phyloP scores from a whole-genome alignment of 2,329 filamentous ascomycete species.

The Dothistroma pini region DNA sequence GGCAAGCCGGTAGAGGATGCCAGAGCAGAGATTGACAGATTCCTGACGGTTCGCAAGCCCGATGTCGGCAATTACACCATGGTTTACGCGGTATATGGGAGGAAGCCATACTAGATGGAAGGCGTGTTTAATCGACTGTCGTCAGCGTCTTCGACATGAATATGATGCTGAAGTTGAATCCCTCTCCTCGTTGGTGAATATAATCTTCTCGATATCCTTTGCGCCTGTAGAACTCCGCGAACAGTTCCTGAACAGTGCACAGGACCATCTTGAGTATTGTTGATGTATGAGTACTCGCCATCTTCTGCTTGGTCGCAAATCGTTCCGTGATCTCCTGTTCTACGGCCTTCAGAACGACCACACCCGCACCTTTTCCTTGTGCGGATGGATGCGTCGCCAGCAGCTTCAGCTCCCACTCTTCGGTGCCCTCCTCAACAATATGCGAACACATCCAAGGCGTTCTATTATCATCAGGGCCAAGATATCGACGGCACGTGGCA shows the following conservation, averaged over 20 bases:
- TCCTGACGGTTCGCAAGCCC: not conserved
- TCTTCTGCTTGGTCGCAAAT: conserved; percentile 4
- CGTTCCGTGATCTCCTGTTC: conserved; percentile 12
- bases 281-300: not conserved
- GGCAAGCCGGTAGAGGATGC: not conserved
- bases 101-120: not conserved
- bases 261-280: conserved; percentile 13
- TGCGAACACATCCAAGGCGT: conserved; percentile 12
- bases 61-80: not conserved
- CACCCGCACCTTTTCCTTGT: conserved; percentile 16
- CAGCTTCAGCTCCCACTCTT: conserved; percentile 20
- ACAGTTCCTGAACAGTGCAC: conserved; percentile 15
- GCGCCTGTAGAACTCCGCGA: conserved; percentile 12
- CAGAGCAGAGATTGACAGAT: not conserved
- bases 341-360: conserved; percentile 12
- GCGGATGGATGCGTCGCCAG: conserved; percentile 9
- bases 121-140: not conserved
- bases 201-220: conserved; percentile 18
- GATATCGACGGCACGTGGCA: conserved; percentile 14
- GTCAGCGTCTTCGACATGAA: conserved; percentile 12
- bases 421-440: conserved; percentile 8
- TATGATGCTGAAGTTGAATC: conserved; percentile 15
- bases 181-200: conserved; percentile 14
- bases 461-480: conserved; percentile 6
- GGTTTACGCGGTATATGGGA: not conserved